A percentile compares a stretch with the other conserved stretches of the same genome.
These are phyloP conservation scores for Rubus parviflorus DNA, from an alignment of 306 rosid genomes.

Conservation along the genomic window DNA sequence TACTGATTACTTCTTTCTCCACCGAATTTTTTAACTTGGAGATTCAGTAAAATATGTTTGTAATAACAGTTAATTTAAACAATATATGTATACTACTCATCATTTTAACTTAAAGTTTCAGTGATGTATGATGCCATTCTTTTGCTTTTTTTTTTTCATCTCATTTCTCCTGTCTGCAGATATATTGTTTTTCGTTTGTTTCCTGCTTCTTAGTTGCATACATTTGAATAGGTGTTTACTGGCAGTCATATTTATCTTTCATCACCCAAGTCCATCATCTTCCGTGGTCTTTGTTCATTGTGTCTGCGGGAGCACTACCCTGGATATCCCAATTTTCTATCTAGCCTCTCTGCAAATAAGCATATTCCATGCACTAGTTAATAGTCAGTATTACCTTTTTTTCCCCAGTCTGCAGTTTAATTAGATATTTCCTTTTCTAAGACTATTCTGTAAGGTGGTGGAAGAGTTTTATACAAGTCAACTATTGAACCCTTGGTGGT, in stretches of 20 bases:
- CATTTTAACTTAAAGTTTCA: neutral
- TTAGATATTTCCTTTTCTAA: neutral
- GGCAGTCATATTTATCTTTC: too few species aligned
- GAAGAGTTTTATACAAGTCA: too few species aligned
- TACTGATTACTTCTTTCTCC: conserved; percentile 15
- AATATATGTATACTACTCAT: neutral
- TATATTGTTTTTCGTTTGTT: too few species aligned
- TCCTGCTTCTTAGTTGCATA: too few species aligned
- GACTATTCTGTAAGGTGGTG: neutral
- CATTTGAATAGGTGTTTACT: too few species aligned
- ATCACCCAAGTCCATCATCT: too few species aligned
- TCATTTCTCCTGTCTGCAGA: too few species aligned
- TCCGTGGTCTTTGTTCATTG: neutral
- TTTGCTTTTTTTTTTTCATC: neutral
- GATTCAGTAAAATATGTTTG: neutral
- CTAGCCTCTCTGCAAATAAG: neutral
- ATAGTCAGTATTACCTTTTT: neutral
- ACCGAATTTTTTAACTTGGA: conserved; percentile 18
- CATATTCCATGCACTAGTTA: neutral
- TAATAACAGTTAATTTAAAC: neutral
- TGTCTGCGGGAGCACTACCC: neutral
- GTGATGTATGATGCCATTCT: neutral
- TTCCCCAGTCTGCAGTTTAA: neutral
- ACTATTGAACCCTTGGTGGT: too few species aligned
- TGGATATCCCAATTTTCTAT: neutral